A percentile compares a stretch with the other conserved stretches of the same genome.
Conservation (phyloP, 2,329 filamentous ascomycete genomes). For the Waltergamsia citrina region DNA sequence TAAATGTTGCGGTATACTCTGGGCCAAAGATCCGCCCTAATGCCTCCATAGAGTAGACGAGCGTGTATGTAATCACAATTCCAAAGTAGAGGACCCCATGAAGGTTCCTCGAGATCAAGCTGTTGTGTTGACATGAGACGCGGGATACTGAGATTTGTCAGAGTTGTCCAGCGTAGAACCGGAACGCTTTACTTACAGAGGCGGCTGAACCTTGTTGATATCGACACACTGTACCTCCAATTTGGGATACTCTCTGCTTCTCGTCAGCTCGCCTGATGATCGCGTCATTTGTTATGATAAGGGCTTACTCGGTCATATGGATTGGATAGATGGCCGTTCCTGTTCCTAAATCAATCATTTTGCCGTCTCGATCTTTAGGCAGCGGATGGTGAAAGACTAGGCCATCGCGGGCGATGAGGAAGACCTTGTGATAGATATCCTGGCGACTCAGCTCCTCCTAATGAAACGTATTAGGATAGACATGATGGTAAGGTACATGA, state of each 20-base stretch:
- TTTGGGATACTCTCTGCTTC: conserved; percentile 10
- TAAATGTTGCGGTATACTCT: conserved; percentile 63
- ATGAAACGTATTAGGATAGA: conserved; percentile 8
- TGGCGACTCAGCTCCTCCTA: conserved; percentile 67
- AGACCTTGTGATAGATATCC: conserved; percentile 75
- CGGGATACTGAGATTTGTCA: conserved; percentile 50
- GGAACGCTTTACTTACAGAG: conserved; percentile 15
- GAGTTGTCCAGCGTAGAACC: neutral
- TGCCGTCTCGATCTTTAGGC: conserved; percentile 11
- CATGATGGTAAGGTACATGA: neutral
- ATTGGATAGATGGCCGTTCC: conserved; percentile 91
- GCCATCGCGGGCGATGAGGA: conserved; percentile 51
- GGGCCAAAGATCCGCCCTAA: conserved; percentile 58
- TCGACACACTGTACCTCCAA: conserved; percentile 27
- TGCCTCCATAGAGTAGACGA: conserved; percentile 68
- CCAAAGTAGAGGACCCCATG: conserved; percentile 41
- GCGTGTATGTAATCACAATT: conserved; percentile 78
- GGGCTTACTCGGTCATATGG: conserved; percentile 67
- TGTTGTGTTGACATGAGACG: conserved; percentile 45
- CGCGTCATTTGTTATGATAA: conserved; percentile 4
- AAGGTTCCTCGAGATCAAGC: conserved; percentile 65
- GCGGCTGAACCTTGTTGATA: conserved; percentile 28
- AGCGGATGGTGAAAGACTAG: conserved; percentile 13
- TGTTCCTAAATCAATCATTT: conserved; percentile 62
- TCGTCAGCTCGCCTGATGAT: too few species aligned